These are phyloP conservation scores for Stagonosporopsis chrysanthemi DNA, from an alignment of 2,329 filamentous ascomycete species.

Conservation along the genomic window DNA sequence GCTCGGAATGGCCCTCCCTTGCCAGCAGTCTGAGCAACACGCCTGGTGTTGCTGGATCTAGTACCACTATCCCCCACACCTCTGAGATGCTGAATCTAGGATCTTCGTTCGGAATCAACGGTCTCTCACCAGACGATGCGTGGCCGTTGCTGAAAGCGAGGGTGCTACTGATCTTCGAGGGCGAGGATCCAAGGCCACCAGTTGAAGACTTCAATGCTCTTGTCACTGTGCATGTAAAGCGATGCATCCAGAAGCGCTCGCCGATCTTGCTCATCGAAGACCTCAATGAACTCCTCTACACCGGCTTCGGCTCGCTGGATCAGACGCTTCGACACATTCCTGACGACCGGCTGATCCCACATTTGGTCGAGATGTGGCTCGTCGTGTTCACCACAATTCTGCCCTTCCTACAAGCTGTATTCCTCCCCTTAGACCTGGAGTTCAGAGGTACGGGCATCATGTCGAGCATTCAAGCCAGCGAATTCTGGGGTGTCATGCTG, in stretches of 20 bases:
- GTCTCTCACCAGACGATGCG: slow-evolving; percentile 71
- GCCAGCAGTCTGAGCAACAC: slow-evolving; percentile 34
- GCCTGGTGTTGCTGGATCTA: slow-evolving; percentile 32
- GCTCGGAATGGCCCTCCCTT: slow-evolving; percentile 48
- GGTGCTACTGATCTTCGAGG: slow-evolving; percentile 79
- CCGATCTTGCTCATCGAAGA: slow-evolving; percentile 78
- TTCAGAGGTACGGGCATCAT: slow-evolving; percentile 89
- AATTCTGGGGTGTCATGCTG: slow-evolving; percentile 84
- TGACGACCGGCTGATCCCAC: slow-evolving; percentile 87
- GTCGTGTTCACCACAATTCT: slow-evolving; percentile 89
- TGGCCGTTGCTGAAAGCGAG: slow-evolving; percentile 83
- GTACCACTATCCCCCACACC: slow-evolving; percentile 41
- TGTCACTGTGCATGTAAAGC: slow-evolving; percentile 79
- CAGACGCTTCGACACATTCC: slow-evolving; percentile 79
- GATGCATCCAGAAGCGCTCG: slow-evolving; percentile 75
- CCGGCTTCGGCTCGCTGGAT: slow-evolving; percentile 86
- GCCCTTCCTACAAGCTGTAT: slow-evolving; percentile 94
- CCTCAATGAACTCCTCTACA: slow-evolving; percentile 74
- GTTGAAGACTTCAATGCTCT: slow-evolving; percentile 85
- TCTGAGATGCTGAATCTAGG: slow-evolving; percentile 55
- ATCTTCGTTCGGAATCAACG: slow-evolving; percentile 56
- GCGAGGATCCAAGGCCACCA: slow-evolving; percentile 78
- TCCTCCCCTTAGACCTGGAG: slow-evolving; percentile 90
- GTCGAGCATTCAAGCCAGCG: slow-evolving; percentile 77
- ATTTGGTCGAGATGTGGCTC: slow-evolving; percentile 92